Base-by-base conservation (phyloP, 1,139 yeast genomes). In the Pichia kudriavzevii region DNA sequence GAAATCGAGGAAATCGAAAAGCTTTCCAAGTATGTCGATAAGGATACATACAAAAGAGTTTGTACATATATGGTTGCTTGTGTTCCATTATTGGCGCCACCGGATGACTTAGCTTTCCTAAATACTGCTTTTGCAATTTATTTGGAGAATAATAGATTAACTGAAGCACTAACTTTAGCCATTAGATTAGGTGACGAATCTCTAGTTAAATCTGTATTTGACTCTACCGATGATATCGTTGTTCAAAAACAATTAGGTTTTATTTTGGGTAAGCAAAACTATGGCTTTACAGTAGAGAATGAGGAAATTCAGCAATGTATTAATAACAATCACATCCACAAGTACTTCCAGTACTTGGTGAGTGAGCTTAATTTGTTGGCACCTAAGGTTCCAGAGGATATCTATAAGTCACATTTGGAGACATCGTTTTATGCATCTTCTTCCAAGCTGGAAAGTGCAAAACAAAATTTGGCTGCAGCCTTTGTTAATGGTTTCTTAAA, bases 31-130 rank as follows among this genome's bases (percentile, higher is more conserved):
- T 84, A 72, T 59, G 94, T 88, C 39, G 98, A 91, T 58, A 80
- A 79, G 45, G 71, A 78, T 54, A 84, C 94, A 5, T 88, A 69
- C 56, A 77, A 77, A 34, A 76, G 98, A 58, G 97, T 88, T 19
- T 88, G 98, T 56, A 75, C 84, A 46, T 91, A 91, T 59, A 80
- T 91, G 80, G 88, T 85, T 27, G 83, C 95, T 43, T 91, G 98
- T 63, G 97, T 91, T 13, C 95, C 96, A 22, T 71, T 88, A 45
- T 69, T 91, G 54, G 94, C 97, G 15, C 95, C 95, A 19, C 96
- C 96, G 10, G 97, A 91, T 55, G 96, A 88, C 58, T 62, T 73
- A 26, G 72, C 88, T 6, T 87, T 91, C 58, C 72, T 93, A 52
- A 76, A 82, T 52, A 87, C 96, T 11, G 97, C 97, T n/a, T 91